These are phyloP conservation scores for Diplotaxis tenuifolia DNA, from an alignment of 345 rosid species.

Conservation along the genomic window DNA sequence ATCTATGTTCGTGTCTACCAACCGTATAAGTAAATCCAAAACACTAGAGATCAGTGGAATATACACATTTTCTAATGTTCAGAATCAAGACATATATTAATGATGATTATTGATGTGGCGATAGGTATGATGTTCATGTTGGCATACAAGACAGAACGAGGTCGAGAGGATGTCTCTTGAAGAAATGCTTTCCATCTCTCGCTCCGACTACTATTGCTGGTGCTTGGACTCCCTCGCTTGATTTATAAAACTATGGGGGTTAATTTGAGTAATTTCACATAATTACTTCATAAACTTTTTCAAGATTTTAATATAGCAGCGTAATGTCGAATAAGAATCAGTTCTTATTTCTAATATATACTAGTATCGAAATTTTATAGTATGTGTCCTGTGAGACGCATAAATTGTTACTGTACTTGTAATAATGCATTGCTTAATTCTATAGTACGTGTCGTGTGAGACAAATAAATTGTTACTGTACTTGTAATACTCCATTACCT, in stretches of 20 bases:
- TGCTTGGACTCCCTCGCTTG: slow-evolving; percentile 60
- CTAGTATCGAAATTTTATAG: not conserved
- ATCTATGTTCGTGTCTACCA: not conserved
- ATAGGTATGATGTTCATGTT: slow-evolving; percentile 72
- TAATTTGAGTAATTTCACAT: not conserved
- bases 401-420: not conserved
- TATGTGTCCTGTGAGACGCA: not conserved
- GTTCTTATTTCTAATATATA: not conserved
- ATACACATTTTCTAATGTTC: not conserved
- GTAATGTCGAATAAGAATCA: slow-evolving; percentile 3
- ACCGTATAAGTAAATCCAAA: not conserved
- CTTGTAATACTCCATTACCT: not conserved
- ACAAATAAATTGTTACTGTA: not conserved
- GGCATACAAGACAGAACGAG: slow-evolving; percentile 78
- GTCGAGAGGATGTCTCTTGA: slow-evolving; percentile 80
- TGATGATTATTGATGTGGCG: not conserved
- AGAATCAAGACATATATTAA: not conserved
- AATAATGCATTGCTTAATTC: not conserved
- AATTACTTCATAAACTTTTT: not conserved
- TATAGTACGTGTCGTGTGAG: not conserved
- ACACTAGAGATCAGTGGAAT: not conserved
- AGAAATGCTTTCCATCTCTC: slow-evolving; percentile 62
- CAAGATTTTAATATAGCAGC: not conserved
- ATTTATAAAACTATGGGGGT: not conserved
- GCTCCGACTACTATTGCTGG: slow-evolving; percentile 92